Conservation (phyloP, 208 protist species). For the Leishmania turanica region DNA sequence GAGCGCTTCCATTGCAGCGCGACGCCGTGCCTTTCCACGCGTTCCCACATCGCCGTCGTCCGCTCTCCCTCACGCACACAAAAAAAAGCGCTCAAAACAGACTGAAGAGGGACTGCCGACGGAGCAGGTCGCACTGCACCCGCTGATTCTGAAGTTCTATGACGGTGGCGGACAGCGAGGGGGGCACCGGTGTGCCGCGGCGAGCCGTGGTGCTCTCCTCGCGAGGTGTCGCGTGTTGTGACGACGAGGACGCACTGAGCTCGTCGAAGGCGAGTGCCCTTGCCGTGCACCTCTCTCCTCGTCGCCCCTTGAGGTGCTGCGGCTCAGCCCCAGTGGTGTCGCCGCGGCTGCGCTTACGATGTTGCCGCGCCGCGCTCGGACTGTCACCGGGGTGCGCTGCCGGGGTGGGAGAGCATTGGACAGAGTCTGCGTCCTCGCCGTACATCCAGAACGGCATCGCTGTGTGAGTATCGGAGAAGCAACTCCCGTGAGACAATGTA, state of each 20-base stretch:
- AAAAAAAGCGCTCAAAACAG: conserved; percentile 11
- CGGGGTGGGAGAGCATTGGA: conserved; percentile 14
- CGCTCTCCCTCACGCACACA: background rate
- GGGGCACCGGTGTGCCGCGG: background rate
- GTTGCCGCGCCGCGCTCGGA: background rate
- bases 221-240: background rate
- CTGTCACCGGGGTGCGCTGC: conserved; percentile 21
- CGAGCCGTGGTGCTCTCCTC: background rate
- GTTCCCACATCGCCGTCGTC: background rate
- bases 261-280: conserved; percentile 10
- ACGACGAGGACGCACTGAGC: background rate
- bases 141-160: conserved; percentile 43
- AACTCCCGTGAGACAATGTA: background rate
- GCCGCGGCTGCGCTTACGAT: conserved; percentile 2
- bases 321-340: background rate
- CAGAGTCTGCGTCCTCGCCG: conserved; percentile 13
- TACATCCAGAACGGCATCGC: conserved; percentile 26
- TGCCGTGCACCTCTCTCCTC: background rate
- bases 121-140: conserved; percentile 31
- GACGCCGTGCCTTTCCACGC: background rate
- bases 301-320: background rate
- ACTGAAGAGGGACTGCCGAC: conserved; percentile 25
- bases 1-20: background rate
- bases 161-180: conserved; percentile 43
- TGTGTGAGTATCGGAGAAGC: background rate